Percentiles rank a stretch among this genome's conserved stretches.
Evolutionary conservation across 768 basidiomycete species (phyloP).

Genomic region (Clitopilus passeckerianus): DNA sequence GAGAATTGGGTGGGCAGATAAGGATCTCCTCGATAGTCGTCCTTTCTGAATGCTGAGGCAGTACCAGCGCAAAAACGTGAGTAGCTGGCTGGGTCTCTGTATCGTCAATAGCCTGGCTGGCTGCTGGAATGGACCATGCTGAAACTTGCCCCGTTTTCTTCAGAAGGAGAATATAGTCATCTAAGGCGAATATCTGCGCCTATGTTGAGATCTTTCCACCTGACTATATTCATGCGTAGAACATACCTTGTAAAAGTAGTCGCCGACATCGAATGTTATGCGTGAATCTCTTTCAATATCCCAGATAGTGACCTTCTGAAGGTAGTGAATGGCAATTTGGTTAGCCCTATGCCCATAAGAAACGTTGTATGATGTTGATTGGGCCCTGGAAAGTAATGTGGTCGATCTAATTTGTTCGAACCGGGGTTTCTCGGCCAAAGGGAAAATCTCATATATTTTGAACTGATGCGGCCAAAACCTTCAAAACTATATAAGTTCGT

Average conservation of each 20-base stretch:
- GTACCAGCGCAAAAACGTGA: not conserved
- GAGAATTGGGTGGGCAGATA: not conserved
- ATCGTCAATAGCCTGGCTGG: not conserved
- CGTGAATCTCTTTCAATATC: too few species aligned
- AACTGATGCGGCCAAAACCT: not conserved
- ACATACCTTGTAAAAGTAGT: not conserved
- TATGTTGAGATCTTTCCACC: too few species aligned
- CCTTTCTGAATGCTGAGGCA: not conserved
- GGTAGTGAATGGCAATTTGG: not conserved
- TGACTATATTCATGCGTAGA: too few species aligned
- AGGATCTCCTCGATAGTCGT: not conserved
- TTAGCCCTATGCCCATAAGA: not conserved
- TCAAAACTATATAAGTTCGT: not conserved
- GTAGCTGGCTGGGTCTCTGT: not conserved
- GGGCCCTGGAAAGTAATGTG: not conserved
- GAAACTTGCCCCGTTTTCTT: not conserved
- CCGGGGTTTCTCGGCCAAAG: not conserved
- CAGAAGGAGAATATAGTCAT: not conserved
- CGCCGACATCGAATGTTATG: not conserved
- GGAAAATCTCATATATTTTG: not conserved
- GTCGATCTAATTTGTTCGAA: not conserved
- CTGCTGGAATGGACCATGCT: not conserved
- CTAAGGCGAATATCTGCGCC: not conserved
- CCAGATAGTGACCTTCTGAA: not conserved
- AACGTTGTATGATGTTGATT: not conserved